Evolutionary conservation across 2,329 filamentous ascomycete species (phyloP).

Genomic region (Pseudogymnoascus sp.): DNA sequence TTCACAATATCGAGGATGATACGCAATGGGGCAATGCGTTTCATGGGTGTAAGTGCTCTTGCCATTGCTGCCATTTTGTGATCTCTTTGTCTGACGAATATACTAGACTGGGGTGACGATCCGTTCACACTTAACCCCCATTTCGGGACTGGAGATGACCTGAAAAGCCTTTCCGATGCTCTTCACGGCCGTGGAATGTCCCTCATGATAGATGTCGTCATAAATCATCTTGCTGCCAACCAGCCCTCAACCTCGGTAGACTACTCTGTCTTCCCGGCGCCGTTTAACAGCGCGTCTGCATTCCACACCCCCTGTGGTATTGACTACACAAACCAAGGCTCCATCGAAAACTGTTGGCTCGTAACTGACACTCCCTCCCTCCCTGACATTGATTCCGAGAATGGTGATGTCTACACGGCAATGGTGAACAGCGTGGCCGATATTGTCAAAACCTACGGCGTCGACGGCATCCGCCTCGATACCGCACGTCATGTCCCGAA

Average conservation of each 20-base stretch:
- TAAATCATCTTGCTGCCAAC: conserved; percentile 43
- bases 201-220: conserved; percentile 42
- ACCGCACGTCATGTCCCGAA: conserved; percentile 38
- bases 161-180: conserved; percentile 36
- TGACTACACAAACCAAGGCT: conserved; percentile 44
- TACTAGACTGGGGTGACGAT: conserved; percentile 35
- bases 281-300: conserved; percentile 49
- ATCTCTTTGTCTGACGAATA: neutral
- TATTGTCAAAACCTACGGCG: conserved; percentile 36
- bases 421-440: conserved; percentile 34
- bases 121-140: conserved; percentile 38
- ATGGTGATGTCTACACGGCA: conserved; percentile 31
- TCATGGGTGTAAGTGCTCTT: conserved; percentile 36
- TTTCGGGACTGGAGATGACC: conserved; percentile 38
- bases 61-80: neutral
- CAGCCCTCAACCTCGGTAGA: conserved; percentile 41
- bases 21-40: conserved; percentile 36
- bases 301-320: conserved; percentile 54
- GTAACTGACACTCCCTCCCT: conserved; percentile 40
- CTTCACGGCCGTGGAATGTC: conserved; percentile 39
- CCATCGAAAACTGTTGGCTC: conserved; percentile 37
- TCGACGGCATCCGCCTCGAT: conserved; percentile 43
- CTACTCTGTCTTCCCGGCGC: conserved; percentile 41
- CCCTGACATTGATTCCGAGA: conserved; percentile 40
- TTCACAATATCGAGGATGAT: conserved; percentile 27